Percentiles rank a stretch among this genome's conserved stretches.
These are phyloP conservation scores for Heliamphora pulchella DNA, from an alignment of 179 eudicot genomes.

Conservation along the genomic window DNA sequence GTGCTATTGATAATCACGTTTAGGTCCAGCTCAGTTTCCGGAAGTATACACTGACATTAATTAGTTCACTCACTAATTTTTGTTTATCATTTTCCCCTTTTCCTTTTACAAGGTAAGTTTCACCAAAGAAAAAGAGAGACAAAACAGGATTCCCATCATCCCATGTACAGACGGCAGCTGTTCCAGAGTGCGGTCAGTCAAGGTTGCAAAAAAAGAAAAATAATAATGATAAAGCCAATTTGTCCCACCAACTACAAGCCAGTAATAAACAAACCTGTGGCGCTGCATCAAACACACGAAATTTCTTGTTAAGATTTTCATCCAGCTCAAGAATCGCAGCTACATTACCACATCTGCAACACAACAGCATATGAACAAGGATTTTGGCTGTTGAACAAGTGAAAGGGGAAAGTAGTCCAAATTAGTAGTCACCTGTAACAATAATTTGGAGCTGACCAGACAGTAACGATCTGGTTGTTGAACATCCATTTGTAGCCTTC, in stretches of 20 bases:
- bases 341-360: constrained; percentile 87
- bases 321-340: constrained; percentile 98
- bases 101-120: too few relatives aligned
- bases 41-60: background rate
- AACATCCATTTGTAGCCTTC: constrained; percentile 98
- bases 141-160: too few relatives aligned
- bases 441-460: constrained; percentile 99
- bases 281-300: constrained; percentile 94
- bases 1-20: too few relatives aligned
- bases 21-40: too few relatives aligned
- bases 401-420: constrained; percentile 14
- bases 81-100: too few relatives aligned
- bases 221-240: background rate
- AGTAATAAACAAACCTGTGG: constrained; percentile 59
- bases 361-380: background rate
- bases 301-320: constrained; percentile 70
- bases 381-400: background rate
- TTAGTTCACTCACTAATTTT: background rate
- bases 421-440: constrained; percentile 60
- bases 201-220: background rate
- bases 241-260: background rate
- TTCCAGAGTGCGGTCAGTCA: background rate
- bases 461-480: constrained; percentile 82
- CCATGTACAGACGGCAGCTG: background rate
- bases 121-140: too few relatives aligned